phyloP scores from a whole-genome alignment of 2,329 filamentous ascomycete species.

The Grosmannia serpens region DNA sequence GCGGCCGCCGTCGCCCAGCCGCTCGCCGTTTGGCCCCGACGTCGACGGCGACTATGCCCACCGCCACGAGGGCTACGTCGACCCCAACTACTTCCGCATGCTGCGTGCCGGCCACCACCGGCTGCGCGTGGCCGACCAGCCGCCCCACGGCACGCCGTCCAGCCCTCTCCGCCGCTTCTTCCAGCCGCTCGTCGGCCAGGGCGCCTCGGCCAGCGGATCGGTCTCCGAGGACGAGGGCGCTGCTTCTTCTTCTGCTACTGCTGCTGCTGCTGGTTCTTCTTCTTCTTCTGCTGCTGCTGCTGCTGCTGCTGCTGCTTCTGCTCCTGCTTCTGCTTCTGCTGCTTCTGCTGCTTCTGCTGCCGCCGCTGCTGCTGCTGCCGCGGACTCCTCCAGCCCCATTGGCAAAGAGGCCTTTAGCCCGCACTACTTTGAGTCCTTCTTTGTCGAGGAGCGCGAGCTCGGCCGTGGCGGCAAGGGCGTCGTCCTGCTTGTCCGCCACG shows the following conservation, averaged over 20 bases:
- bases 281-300: not conserved
- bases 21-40: constrained; percentile 29
- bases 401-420: constrained; percentile 79
- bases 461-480: constrained; percentile 90
- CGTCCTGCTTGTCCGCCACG: constrained; percentile 83
- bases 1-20: constrained; percentile 36
- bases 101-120: constrained; percentile 46
- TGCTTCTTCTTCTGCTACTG: not conserved
- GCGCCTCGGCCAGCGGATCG: not conserved
- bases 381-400: constrained; percentile 48
- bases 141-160: constrained; percentile 30
- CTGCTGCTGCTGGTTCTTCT: not conserved
- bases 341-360: not conserved
- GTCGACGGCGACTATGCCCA: constrained; percentile 14
- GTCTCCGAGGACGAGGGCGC: constrained; percentile 13
- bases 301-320: not conserved
- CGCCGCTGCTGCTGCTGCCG: constrained; percentile 6
- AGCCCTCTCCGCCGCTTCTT: constrained; percentile 36
- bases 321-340: too few relatives aligned
- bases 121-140: constrained; percentile 19
- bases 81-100: constrained; percentile 93
- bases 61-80: constrained; percentile 59
- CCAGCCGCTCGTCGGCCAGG: constrained; percentile 24
- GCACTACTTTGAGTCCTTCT: constrained; percentile 87
- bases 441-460: constrained; percentile 76